Base-by-base conservation (phyloP, 2,329 filamentous ascomycete genomes). In the Colletotrichum acutatum region DNA sequence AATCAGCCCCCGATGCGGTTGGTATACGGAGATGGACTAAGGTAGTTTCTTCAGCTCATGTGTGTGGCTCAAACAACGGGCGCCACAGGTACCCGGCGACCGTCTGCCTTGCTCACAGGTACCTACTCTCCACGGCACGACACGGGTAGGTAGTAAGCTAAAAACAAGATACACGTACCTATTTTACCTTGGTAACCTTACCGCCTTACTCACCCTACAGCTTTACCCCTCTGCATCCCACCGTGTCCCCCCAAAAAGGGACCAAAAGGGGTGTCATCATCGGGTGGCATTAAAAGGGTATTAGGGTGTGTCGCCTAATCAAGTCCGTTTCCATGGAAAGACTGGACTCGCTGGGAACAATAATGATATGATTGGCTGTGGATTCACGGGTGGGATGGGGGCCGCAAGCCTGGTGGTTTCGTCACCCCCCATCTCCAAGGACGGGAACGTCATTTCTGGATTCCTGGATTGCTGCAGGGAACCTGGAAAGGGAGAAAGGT, bases 391-490 rank as follows among this genome's bases (percentile, higher is more conserved):
- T n/a, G n/a, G n/a, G 34, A 14, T 37, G 19, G 58, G 12, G 58
- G 11, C 58, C 30, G 16, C 30, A 14, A 34, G 32, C 32, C 11
- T 34, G 32, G 34, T 54, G 28, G 54, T 56, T 69, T 63, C 53
- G 65, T 61, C 70, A 66, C 42, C 66, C 70, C 66, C 58, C 67
- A 46, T 58, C 57, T 62, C 42, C 68, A 71, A 19, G 61, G 61
- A 54, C 61, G 28, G 46, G 60, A 61, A 74, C 72, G 72, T 74
- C 72, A 74, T 72, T 72, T 42, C 42, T 49, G 42, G 19, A 49
- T 46, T 53, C 49, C 24, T 14, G 63, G 14, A 59, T 72, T 74
- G 32, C 62, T 64, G 64, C 60, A 72, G 60, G 72, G 64, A 72
- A 72, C 58, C 58, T 49, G 24, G 59, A 34, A 54, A 30, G 19